Percentiles rank a stretch among this genome's conserved stretches.
Conservation (phyloP, 2,329 filamentous ascomycete species). For the Penicillium freii region DNA sequence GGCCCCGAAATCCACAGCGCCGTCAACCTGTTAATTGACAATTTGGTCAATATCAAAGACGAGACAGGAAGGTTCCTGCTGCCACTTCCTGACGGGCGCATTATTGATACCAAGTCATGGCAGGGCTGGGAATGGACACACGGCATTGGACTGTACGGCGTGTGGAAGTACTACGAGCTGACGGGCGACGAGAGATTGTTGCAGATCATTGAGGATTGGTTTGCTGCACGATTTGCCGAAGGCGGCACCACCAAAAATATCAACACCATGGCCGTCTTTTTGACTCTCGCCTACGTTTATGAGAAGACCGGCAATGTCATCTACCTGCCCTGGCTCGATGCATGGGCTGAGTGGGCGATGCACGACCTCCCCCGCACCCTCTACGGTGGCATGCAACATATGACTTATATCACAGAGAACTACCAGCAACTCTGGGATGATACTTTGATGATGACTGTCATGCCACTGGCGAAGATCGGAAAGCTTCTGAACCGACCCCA, state of each 20-base stretch:
- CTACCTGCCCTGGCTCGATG: slow-evolving; percentile 74
- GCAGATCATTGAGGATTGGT: slow-evolving; percentile 71
- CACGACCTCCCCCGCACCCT: slow-evolving; percentile 70
- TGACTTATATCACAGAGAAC: slow-evolving; percentile 70
- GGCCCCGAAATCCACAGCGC: slow-evolving; percentile 50
- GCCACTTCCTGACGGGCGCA: slow-evolving; percentile 66
- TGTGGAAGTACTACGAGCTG: slow-evolving; percentile 77
- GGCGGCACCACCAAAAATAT: slow-evolving; percentile 80
- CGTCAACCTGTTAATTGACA: slow-evolving; percentile 67
- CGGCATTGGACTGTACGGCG: slow-evolving; percentile 74
- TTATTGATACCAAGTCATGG: slow-evolving; percentile 85
- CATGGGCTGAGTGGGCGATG: slow-evolving; percentile 81
- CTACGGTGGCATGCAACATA: slow-evolving; percentile 71
- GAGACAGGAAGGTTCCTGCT: slow-evolving; percentile 71
- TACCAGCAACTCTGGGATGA: slow-evolving; percentile 79
- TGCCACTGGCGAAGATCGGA: slow-evolving; percentile 78
- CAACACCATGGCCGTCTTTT: slow-evolving; percentile 78
- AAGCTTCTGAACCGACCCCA: slow-evolving; percentile 65
- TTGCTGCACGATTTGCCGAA: slow-evolving; percentile 63
- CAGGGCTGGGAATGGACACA: slow-evolving; percentile 75
- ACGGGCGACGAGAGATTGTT: slow-evolving; percentile 62
- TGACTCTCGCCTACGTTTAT: slow-evolving; percentile 75
- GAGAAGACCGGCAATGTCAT: slow-evolving; percentile 67
- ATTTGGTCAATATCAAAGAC: slow-evolving; percentile 75
- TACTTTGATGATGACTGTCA: slow-evolving; percentile 83